These are phyloP conservation scores for Trichoderma atroviride DNA, from an alignment of 2,329 filamentous ascomycete genomes.

Conservation along the genomic window DNA sequence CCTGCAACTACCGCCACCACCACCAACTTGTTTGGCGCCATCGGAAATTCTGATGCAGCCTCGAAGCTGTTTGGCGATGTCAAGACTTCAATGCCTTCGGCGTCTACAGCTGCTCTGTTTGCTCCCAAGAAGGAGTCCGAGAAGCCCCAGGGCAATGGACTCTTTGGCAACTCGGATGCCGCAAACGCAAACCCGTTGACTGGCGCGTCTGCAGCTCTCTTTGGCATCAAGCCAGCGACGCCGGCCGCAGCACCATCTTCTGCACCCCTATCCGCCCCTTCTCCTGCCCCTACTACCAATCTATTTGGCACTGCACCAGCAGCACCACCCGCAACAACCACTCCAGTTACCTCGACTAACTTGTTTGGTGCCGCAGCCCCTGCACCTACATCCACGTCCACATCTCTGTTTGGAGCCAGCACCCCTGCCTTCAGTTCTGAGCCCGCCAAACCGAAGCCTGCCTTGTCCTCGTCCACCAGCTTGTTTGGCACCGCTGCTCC, in stretches of 20 bases:
- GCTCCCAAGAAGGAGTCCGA: neutral
- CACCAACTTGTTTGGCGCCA: slow-evolving; percentile 45
- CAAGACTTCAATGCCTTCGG: slow-evolving; percentile 35
- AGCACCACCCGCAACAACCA: slow-evolving; percentile 29
- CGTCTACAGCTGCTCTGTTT: slow-evolving; percentile 26
- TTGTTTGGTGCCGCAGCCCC: slow-evolving; percentile 42
- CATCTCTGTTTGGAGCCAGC: slow-evolving; percentile 26
- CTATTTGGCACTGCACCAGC: slow-evolving; percentile 43
- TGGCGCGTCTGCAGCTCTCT: slow-evolving; percentile 20
- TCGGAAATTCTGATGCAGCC: slow-evolving; percentile 39
- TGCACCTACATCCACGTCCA: slow-evolving; percentile 30
- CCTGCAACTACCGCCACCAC: slow-evolving; percentile 35
- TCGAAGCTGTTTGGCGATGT: slow-evolving; percentile 44
- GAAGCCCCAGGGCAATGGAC: slow-evolving; percentile 1
- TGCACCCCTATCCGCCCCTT: slow-evolving; percentile 31
- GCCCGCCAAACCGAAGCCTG: slow-evolving; percentile 25
- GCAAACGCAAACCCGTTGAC: slow-evolving; percentile 3
- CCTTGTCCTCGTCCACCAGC: slow-evolving; percentile 27
- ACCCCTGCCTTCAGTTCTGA: slow-evolving; percentile 4
- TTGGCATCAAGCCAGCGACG: slow-evolving; percentile 35
- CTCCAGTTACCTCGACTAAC: slow-evolving; percentile 40
- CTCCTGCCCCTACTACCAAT: slow-evolving; percentile 34
- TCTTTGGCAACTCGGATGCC: neutral
- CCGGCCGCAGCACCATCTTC: slow-evolving; percentile 35
- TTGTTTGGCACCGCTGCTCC: slow-evolving; percentile 26